These are phyloP conservation scores for Coffea canephora DNA, from an alignment of 257 asterid species.

Conservation along the genomic window DNA sequence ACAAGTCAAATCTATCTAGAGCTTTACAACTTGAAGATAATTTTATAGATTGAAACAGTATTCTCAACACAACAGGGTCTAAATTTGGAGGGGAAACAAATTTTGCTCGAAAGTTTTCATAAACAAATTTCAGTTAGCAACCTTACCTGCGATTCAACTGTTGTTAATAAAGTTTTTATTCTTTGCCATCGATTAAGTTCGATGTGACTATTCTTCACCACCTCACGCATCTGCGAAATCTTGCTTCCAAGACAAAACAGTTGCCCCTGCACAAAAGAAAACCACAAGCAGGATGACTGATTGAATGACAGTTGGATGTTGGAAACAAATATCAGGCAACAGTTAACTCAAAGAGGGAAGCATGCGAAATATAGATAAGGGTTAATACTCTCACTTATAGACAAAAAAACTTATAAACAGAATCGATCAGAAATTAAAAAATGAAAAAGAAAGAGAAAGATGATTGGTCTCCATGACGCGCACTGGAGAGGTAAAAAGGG, in stretches of 20 bases:
- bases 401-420: neutral
- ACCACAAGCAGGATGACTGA: conserved; percentile 1
- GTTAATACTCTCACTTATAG: neutral
- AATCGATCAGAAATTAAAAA: too few species aligned
- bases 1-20: neutral
- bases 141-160: conserved; percentile 68
- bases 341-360: neutral
- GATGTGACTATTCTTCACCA: conserved; percentile 41
- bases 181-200: conserved; percentile 47
- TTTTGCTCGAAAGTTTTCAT: neutral
- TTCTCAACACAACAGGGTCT: neutral
- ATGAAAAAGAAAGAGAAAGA: neutral
- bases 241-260: conserved; percentile 49
- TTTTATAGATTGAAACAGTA: neutral
- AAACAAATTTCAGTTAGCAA: conserved; percentile 1
- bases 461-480: too few species aligned
- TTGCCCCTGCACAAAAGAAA: conserved; percentile 34
- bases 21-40: neutral
- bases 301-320: neutral
- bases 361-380: neutral
- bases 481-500: neutral
- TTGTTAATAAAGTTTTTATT: conserved; percentile 31
- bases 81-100: neutral
- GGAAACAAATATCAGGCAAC: neutral
- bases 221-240: conserved; percentile 48